phyloP scores from a whole-genome alignment of 495 filamentous ascomycete species.

The Hyaloscypha bicolor region DNA sequence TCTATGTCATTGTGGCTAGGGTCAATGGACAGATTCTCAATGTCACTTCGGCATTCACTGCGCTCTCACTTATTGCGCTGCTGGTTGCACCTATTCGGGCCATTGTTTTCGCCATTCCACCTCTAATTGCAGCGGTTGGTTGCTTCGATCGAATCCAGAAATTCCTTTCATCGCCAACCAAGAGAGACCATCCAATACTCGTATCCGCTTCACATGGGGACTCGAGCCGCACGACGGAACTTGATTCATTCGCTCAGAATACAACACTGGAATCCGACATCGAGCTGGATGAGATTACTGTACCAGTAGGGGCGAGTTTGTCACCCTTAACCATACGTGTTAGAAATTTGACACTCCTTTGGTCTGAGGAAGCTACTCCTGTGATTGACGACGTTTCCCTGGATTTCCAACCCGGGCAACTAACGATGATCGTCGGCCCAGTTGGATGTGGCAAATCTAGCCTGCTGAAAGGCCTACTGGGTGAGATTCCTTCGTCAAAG shows the following conservation, averaged over 20 bases:
- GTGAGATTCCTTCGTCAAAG: constrained; percentile 45
- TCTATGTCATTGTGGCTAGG: constrained; percentile 39
- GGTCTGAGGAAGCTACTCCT: constrained; percentile 10
- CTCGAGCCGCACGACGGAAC: constrained; percentile 15
- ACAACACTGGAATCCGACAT: constrained; percentile 14
- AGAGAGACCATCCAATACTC: constrained; percentile 18
- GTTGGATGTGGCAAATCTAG: constrained; percentile 28
- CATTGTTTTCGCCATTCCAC: constrained; percentile 37
- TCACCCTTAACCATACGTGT: constrained; percentile 11
- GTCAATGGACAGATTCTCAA: constrained; percentile 24
- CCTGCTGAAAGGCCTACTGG: constrained; percentile 43
- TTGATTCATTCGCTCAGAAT: neutral
- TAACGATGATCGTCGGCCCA: constrained; percentile 25
- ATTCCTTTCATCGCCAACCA: constrained; percentile 27
- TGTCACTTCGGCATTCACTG: constrained; percentile 38
- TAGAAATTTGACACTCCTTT: constrained; percentile 22
- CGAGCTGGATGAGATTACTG: constrained; percentile 6
- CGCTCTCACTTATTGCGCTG: constrained; percentile 40
- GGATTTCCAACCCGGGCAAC: constrained; percentile 48
- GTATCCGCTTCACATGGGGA: neutral
- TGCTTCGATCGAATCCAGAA: constrained; percentile 42
- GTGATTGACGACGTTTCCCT: constrained; percentile 37
- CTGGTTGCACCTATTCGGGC: constrained; percentile 35
- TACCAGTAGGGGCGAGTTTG: neutral
- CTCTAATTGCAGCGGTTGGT: constrained; percentile 30